Conservation (phyloP, 2,329 filamentous ascomycete genomes). For the Amauroascus niger region DNA sequence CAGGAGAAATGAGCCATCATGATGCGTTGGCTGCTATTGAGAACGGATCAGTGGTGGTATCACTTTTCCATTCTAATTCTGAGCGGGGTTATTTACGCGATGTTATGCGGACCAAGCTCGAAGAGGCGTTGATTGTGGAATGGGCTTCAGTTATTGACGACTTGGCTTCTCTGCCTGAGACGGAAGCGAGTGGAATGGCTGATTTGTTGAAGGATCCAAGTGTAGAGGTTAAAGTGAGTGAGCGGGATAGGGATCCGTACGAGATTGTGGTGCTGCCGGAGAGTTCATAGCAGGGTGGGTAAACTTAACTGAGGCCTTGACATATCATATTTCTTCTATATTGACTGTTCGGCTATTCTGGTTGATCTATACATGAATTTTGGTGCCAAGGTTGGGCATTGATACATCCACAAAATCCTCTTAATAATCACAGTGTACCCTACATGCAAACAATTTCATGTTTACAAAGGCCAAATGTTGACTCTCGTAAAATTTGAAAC, state of each 20-base stretch:
- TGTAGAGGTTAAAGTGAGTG: slow-evolving; percentile 62
- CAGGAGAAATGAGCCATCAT: slow-evolving; percentile 88
- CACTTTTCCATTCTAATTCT: slow-evolving; percentile 85
- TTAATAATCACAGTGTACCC: no score
- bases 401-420: no score
- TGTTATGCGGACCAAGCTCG: slow-evolving; percentile 58
- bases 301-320: background rate
- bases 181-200: slow-evolving; percentile 30
- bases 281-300: background rate
- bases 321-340: background rate
- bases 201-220: slow-evolving; percentile 45
- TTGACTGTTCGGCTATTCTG: no score
- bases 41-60: slow-evolving; percentile 69
- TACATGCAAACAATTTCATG: no score
- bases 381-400: no score
- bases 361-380: no score
- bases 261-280: slow-evolving; percentile 48
- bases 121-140: slow-evolving; percentile 47
- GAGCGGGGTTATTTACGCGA: slow-evolving; percentile 72
- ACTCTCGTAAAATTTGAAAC: no score
- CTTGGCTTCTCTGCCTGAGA: slow-evolving; percentile 26
- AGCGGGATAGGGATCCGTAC: slow-evolving; percentile 78
- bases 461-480: background rate
- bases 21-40: slow-evolving; percentile 80
- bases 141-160: slow-evolving; percentile 44